A percentile compares a stretch with the other conserved stretches of the same genome.
These are phyloP conservation scores for Castanea mollissima DNA, from an alignment of 306 rosid species.

Conservation along the genomic window DNA sequence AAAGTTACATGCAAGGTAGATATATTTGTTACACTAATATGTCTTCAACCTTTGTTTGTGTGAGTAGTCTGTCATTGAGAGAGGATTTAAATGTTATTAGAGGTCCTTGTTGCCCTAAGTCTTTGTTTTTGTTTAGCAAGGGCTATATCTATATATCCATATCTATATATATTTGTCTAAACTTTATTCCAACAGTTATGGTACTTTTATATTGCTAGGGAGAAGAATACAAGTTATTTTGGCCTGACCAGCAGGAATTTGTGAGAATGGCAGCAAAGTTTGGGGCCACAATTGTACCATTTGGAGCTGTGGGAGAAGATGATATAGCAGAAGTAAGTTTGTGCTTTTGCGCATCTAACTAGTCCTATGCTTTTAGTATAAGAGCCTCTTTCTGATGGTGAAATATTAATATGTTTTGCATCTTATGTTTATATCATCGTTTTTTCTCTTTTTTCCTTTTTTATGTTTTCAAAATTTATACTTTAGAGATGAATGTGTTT, in stretches of 20 bases:
- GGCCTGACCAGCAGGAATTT: constrained; percentile 87
- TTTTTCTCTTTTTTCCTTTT: neutral
- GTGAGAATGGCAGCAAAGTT: constrained; percentile 96
- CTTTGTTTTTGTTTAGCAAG: neutral
- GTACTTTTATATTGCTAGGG: constrained; percentile 51
- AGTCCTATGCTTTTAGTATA: neutral
- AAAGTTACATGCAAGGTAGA: neutral
- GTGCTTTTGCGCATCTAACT: constrained; percentile 6
- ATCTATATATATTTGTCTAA: neutral
- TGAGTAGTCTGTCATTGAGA: neutral
- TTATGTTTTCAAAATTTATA: too few species aligned
- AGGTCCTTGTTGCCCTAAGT: neutral
- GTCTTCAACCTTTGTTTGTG: neutral
- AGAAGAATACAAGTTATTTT: constrained; percentile 77
- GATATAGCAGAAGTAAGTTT: constrained; percentile 69
- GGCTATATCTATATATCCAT: neutral
- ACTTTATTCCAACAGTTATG: constrained; percentile 11
- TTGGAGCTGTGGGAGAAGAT: constrained; percentile 94
- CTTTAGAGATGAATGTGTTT: neutral
- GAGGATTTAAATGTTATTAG: neutral
- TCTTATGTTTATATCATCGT: neutral
- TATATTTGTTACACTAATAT: neutral
- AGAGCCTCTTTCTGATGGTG: neutral
- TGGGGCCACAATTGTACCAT: constrained; percentile 94
- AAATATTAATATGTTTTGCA: neutral